Evolutionary conservation across 2,329 filamentous ascomycete species (phyloP).

Genomic region (Trichoderma polysporum): DNA sequence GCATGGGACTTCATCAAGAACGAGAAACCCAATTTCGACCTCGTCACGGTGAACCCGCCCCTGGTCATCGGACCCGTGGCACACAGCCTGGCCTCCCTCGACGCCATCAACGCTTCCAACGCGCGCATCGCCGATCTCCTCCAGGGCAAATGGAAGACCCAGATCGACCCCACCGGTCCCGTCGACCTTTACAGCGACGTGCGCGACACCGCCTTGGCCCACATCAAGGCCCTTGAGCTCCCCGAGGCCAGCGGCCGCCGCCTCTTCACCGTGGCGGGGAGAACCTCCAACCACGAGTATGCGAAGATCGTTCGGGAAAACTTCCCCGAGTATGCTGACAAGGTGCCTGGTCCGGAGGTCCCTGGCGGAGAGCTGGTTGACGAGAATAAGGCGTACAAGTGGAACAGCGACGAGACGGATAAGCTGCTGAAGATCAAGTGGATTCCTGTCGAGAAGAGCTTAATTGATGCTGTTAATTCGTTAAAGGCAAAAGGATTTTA

Average conservation of each 20-base stretch:
- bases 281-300: slow-evolving; percentile 48
- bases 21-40: slow-evolving; percentile 47
- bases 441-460: slow-evolving; percentile 59
- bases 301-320: slow-evolving; percentile 43
- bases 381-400: slow-evolving; percentile 47
- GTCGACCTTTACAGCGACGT: slow-evolving; percentile 55
- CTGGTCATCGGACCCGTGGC: slow-evolving; percentile 55
- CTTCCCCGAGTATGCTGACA: slow-evolving; percentile 51
- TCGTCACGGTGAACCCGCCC: slow-evolving; percentile 56
- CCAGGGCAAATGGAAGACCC: slow-evolving; percentile 49
- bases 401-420: slow-evolving; percentile 59
- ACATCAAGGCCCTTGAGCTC: slow-evolving; percentile 52
- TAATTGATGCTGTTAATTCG: slow-evolving; percentile 63
- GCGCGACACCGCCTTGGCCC: slow-evolving; percentile 54
- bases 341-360: slow-evolving; percentile 46
- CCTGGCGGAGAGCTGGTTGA: slow-evolving; percentile 45
- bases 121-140: slow-evolving; percentile 51
- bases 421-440: slow-evolving; percentile 63
- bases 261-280: slow-evolving; percentile 50
- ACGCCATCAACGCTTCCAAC: slow-evolving; percentile 55
- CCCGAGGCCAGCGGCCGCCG: slow-evolving; percentile 50
- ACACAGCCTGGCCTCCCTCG: slow-evolving; percentile 46
- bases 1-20: slow-evolving; percentile 52
- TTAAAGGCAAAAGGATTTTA: slow-evolving; percentile 48
- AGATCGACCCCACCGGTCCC: slow-evolving; percentile 42